These are phyloP conservation scores for Lippia alba DNA, from an alignment of 305 asterid species.

Conservation along the genomic window DNA sequence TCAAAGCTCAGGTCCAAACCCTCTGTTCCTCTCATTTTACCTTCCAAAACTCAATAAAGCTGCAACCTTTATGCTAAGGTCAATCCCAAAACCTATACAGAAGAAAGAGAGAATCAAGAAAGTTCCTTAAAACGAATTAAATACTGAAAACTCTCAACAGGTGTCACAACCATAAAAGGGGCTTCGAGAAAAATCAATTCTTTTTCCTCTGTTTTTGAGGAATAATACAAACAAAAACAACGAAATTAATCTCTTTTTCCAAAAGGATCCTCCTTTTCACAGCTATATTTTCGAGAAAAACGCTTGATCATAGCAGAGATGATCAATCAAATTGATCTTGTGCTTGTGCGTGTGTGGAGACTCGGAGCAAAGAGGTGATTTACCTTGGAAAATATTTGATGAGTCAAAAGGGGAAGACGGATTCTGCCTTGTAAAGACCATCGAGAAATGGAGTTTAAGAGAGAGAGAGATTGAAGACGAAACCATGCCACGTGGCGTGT, in stretches of 20 bases:
- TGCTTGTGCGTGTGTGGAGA: conserved; percentile 7
- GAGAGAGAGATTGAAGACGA: conserved; percentile 32
- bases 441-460: conserved; percentile 19
- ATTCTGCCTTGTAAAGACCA: neutral
- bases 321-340: neutral
- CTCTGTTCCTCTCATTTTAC: conserved; percentile 53
- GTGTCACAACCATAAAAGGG: conserved; percentile 29
- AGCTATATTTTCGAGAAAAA: conserved; percentile 13
- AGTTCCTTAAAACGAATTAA: neutral
- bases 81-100: conserved; percentile 21
- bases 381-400: conserved; percentile 25
- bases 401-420: conserved; percentile 17
- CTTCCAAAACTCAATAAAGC: conserved; percentile 35
- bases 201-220: neutral
- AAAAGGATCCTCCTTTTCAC: conserved; percentile 4
- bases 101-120: conserved; percentile 22
- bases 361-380: conserved; percentile 8
- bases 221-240: conserved; percentile 10
- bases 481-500: conserved; percentile 44
- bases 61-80: conserved; percentile 31
- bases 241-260: conserved; percentile 16
- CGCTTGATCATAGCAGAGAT: conserved; percentile 16
- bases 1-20: conserved; percentile 60
- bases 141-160: conserved; percentile 29
- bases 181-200: conserved; percentile 26